Evolutionary conservation across 108 stramenopile species (phyloP), one percentile per base, ranked within the genome.

Genomic region (Skeletonema marinoi): DNA sequence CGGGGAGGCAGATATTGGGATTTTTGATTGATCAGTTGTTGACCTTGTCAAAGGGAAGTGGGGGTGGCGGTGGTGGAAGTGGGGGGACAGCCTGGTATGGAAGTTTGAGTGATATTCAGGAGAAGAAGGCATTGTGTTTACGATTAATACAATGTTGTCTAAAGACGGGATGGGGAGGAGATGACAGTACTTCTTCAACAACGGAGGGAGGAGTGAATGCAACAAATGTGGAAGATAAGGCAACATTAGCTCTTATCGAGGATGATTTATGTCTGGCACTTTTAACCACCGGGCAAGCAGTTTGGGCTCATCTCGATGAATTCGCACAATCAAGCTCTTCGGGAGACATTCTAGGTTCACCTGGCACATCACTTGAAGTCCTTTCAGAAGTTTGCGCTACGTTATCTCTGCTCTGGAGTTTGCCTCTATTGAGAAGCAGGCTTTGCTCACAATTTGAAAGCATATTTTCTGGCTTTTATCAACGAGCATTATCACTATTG

Each of bases 391-490:
- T 95, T 39, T 95, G 94, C 64, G 77, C 89, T 16, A 95, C 92
- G 8, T 51, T 95, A 13, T 81, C 86, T 30, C 76, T 87, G 7
- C 67, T 95, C 16, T 95, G 94, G 94, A 88, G 86, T 61, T 70
- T 83, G 70, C 48, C 73, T 6, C 48, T 66, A 32, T 66, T 95
- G 33, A 85, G 92, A 19, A 74, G 38, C 3, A 73, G 83, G 25
- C 73, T 93, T 67, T 77, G 83, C 50, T 67, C 87, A 9, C 94
- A 93, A 66, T 93, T 95, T 66, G 92, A 91, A 71, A 80, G 87
- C 44, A 90, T 95, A 10, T 93, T 92, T 77, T 85, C 91, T n/a
- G 94, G 94, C 39, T 93, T 95, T 71, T 95, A 90, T 83, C 90
- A 91, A 58, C 87, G 94, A 60, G 91, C 94, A 0, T 58, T 95